Evolutionary conservation across 2,329 filamentous ascomycete species (phyloP).

Genomic region (Aurifilum marmelostoma): DNA sequence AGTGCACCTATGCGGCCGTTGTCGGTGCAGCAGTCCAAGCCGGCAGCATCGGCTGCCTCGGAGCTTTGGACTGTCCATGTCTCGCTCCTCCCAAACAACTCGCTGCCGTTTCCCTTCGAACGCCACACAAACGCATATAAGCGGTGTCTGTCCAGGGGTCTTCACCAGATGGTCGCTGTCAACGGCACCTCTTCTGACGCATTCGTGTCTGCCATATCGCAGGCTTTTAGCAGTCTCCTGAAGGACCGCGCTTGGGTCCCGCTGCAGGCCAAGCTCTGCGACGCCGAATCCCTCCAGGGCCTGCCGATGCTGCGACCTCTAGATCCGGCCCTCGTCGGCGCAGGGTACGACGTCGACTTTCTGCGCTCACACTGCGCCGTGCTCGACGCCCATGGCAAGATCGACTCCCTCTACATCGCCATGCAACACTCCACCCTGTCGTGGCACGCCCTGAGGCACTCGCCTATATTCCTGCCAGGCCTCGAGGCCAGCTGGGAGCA

Average conservation of each 20-base stretch:
- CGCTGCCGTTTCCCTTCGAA: slow-evolving; percentile 63
- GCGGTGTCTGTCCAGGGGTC: slow-evolving; percentile 61
- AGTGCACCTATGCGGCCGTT: slow-evolving; percentile 26
- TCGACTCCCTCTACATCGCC: slow-evolving; percentile 63
- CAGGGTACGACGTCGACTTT: slow-evolving; percentile 54
- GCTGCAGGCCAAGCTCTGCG: slow-evolving; percentile 61
- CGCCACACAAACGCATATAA: slow-evolving; percentile 65
- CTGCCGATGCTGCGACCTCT: slow-evolving; percentile 63
- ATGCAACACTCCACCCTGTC: slow-evolving; percentile 58
- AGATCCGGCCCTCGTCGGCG: slow-evolving; percentile 46
- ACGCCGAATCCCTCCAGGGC: slow-evolving; percentile 56
- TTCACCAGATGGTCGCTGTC: slow-evolving; percentile 61
- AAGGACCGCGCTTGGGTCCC: slow-evolving; percentile 58
- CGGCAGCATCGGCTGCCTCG: slow-evolving; percentile 33
- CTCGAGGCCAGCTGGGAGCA: slow-evolving; percentile 59
- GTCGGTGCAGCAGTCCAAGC: slow-evolving; percentile 33
- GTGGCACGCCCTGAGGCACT: slow-evolving; percentile 55
- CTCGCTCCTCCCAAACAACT: slow-evolving; percentile 58
- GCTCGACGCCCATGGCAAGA: slow-evolving; percentile 55
- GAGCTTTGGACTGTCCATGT: slow-evolving; percentile 62
- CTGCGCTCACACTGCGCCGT: slow-evolving; percentile 59
- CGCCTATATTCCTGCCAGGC: slow-evolving; percentile 53
- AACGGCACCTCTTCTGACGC: slow-evolving; percentile 52
- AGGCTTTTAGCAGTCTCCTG: slow-evolving; percentile 54
- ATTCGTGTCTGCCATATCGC: slow-evolving; percentile 52